Conservation (phyloP, 2,329 filamentous ascomycete species). For the Xylariaceae sp. region DNA sequence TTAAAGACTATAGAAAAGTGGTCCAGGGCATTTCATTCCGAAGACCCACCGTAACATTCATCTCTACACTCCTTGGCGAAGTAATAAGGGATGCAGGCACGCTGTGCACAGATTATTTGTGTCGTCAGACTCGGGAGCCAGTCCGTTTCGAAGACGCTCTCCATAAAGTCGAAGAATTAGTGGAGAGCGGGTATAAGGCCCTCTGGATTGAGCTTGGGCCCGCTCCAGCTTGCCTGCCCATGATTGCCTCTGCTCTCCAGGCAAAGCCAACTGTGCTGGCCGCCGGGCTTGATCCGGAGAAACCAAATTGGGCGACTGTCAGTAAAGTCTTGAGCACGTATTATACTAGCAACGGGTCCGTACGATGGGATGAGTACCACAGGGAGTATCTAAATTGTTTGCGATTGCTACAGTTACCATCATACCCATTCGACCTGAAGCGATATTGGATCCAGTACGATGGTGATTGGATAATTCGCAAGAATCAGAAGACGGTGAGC, state of each 20-base stretch:
- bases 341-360: background rate
- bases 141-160: conserved; percentile 4
- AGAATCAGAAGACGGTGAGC: conserved; percentile 17
- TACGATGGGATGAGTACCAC: conserved; percentile 36
- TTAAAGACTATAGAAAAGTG: background rate
- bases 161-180: background rate
- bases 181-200: background rate
- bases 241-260: background rate
- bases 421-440: conserved; percentile 36
- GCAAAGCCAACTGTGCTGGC: background rate
- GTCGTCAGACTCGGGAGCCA: conserved; percentile 9
- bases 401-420: conserved; percentile 30
- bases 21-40: conserved; percentile 1
- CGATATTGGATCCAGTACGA: conserved; percentile 39
- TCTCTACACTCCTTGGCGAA: conserved; percentile 10
- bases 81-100: conserved; percentile 2
- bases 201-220: conserved; percentile 15
- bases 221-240: background rate
- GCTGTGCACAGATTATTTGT: conserved; percentile 3
- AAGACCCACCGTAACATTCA: background rate
- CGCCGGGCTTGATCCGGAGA: background rate
- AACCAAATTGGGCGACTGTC: conserved; percentile 5
- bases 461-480: conserved; percentile 29
- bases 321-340: background rate
- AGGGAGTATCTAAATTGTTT: conserved; percentile 23